Conservation (phyloP, 2,329 filamentous ascomycete species). For the Trichoderma koningii region DNA sequence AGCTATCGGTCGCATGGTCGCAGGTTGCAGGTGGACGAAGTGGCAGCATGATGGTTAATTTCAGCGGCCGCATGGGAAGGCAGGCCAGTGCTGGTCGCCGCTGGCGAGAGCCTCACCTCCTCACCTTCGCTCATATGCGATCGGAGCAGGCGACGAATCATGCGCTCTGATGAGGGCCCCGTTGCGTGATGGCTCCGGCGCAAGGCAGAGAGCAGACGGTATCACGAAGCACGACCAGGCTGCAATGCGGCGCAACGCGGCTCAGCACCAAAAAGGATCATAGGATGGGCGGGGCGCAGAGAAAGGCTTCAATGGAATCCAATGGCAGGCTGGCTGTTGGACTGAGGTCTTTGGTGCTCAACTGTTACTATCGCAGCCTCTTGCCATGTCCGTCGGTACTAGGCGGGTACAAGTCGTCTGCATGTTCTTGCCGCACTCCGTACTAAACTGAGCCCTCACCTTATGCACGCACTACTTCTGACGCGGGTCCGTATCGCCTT, state of each 20-base stretch:
- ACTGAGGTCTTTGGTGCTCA: too few species aligned
- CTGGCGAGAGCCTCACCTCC: conserved; percentile 2
- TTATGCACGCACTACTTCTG: conserved; percentile 6
- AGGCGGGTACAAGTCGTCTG: not conserved
- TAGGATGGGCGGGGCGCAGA: not conserved
- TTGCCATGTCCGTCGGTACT: not conserved
- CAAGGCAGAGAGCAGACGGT: not conserved
- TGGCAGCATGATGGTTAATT: conserved; percentile 21
- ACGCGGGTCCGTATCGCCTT: not conserved
- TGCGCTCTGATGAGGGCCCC: not conserved
- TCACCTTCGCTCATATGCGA: too few species aligned
- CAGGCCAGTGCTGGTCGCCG: not conserved
- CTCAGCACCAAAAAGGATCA: not conserved
- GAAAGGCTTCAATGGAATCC: too few species aligned
- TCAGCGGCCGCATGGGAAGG: conserved; percentile 12
- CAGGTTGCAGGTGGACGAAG: not conserved
- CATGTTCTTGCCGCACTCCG: conserved; percentile 3
- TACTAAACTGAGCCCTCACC: not conserved
- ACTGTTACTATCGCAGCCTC: too few species aligned
- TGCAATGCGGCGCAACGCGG: conserved; percentile 9
- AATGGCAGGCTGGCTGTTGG: too few species aligned
- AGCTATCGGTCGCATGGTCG: not conserved
- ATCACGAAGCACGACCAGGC: not conserved
- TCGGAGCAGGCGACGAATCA: conserved; percentile 7
- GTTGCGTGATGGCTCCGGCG: not conserved